These are phyloP conservation scores for Dactylellina sp. DNA, from an alignment of 2,329 filamentous ascomycete species.

Conservation along the genomic window DNA sequence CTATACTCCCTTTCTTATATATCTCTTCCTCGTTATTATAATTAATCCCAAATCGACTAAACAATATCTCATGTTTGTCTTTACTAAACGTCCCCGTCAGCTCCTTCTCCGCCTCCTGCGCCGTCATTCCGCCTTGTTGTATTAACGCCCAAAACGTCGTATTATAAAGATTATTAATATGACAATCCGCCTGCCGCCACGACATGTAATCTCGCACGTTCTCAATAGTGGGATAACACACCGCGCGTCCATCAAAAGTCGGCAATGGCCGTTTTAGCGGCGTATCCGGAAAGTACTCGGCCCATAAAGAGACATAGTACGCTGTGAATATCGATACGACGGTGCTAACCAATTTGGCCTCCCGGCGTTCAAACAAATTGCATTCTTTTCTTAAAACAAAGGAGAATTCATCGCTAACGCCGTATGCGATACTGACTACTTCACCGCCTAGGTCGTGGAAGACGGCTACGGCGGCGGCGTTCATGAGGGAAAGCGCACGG, in stretches of 20 bases:
- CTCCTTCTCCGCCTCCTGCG: constrained; percentile 81
- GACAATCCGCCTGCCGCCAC: constrained; percentile 85
- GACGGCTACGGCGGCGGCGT: constrained; percentile 85
- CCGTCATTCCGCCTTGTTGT: constrained; percentile 78
- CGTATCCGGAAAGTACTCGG: constrained; percentile 77
- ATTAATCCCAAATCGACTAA: constrained; percentile 88
- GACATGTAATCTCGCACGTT: constrained; percentile 95
- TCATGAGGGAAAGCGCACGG: constrained; percentile 91
- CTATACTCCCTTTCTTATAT: constrained; percentile 89
- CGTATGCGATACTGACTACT: constrained; percentile 78
- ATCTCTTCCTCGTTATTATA: constrained; percentile 97
- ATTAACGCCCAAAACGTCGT: constrained; percentile 95
- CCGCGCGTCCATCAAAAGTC: constrained; percentile 90
- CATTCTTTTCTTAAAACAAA: constrained; percentile 89
- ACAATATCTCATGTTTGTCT: constrained; percentile 97
- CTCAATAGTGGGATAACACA: constrained; percentile 83
- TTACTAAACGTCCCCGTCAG: constrained; percentile 70
- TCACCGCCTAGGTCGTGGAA: constrained; percentile 86
- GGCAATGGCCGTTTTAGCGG: constrained; percentile 80
- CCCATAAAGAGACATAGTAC: constrained; percentile 87
- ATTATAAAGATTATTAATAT: constrained; percentile 99
- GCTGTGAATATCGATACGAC: constrained; percentile 93
- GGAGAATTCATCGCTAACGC: constrained; percentile 94
- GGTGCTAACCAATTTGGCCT: constrained; percentile 89
- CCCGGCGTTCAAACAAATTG: constrained; percentile 84